Evolutionary conservation across 352 stramenopile species (phyloP).

Genomic region (Pythium folliculosum): DNA sequence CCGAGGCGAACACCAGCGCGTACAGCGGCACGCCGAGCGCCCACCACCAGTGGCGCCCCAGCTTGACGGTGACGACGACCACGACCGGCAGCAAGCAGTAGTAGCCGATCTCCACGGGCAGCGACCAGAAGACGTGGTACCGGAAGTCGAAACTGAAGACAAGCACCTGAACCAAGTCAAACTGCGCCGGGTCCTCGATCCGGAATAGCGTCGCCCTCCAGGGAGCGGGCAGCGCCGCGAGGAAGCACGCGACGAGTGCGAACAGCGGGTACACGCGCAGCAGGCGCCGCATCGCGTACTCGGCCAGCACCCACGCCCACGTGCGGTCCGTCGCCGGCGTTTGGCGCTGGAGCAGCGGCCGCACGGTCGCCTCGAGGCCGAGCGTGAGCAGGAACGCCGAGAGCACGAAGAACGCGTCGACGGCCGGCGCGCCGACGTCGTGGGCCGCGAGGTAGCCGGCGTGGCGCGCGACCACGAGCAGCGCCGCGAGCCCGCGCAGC

Average conservation of each 20-base stretch:
- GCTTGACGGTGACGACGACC: constrained; percentile 20
- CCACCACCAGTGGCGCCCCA: constrained; percentile 40
- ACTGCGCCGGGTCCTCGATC: constrained; percentile 23
- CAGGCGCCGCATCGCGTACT: constrained; percentile 57
- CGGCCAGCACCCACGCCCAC: constrained; percentile 15
- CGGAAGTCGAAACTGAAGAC: constrained; percentile 36
- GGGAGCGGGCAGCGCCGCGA: constrained; percentile 9
- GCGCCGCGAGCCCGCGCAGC: constrained; percentile 38
- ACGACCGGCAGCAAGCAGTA: constrained; percentile 47
- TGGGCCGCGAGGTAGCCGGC: constrained; percentile 28
- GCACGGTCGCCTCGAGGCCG: constrained; percentile 40
- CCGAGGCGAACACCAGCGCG: constrained; percentile 35
- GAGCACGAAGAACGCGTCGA: constrained; percentile 53
- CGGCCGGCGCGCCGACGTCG: constrained; percentile 33
- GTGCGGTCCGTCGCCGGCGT: constrained; percentile 13
- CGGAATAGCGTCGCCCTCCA: background rate
- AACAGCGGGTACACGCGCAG: constrained; percentile 64
- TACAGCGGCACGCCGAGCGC: constrained; percentile 27
- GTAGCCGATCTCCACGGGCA: constrained; percentile 48
- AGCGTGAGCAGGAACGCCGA: constrained; percentile 47
- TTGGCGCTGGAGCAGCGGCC: constrained; percentile 24
- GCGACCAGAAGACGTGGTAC: constrained; percentile 53
- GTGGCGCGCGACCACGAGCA: constrained; percentile 24
- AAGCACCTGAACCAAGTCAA: constrained; percentile 40
- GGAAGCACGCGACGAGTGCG: constrained; percentile 30